These are phyloP conservation scores for Codiaeum variegatum DNA, from an alignment of 441 rosid species.

Conservation along the genomic window DNA sequence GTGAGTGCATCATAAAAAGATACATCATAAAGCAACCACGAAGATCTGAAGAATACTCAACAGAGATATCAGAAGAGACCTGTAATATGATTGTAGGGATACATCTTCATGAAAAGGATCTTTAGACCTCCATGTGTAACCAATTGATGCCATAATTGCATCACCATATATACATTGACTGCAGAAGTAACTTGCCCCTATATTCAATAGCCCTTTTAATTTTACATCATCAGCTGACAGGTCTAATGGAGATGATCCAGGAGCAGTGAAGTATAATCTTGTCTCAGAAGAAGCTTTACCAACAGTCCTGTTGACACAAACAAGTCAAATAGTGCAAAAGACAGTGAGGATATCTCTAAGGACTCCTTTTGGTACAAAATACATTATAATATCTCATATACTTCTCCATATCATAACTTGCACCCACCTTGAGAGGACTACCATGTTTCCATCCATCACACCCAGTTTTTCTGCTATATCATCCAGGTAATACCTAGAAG, in stretches of 20 bases:
- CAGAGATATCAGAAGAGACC: conserved; percentile 40
- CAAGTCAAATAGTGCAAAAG: conserved; percentile 18
- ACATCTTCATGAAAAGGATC: conserved; percentile 65
- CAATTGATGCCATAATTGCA: conserved; percentile 88
- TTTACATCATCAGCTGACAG: conserved; percentile 35
- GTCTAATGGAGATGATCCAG: conserved; percentile 37
- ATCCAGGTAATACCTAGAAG: conserved; percentile 66
- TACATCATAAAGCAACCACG: conserved; percentile 8
- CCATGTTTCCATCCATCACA: conserved; percentile 50
- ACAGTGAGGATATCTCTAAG: not conserved
- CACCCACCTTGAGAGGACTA: conserved; percentile 75
- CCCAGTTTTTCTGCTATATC: conserved; percentile 64
- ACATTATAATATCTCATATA: not conserved
- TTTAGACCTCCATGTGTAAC: conserved; percentile 73
- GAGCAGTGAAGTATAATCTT: conserved; percentile 64
- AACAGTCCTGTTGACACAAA: conserved; percentile 53
- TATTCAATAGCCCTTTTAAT: conserved; percentile 50
- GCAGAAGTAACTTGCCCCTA: conserved; percentile 72
- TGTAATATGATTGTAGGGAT: conserved; percentile 68
- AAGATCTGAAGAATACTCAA: conserved; percentile 2
- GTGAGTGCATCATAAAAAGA: not conserved
- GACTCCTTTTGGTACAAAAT: not conserved
- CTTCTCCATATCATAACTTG: conserved; percentile 5
- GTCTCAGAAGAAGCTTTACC: conserved; percentile 89
- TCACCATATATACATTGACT: conserved; percentile 71